Base-by-base conservation (phyloP, 331 rosid species). In the Malus hybrid region DNA sequence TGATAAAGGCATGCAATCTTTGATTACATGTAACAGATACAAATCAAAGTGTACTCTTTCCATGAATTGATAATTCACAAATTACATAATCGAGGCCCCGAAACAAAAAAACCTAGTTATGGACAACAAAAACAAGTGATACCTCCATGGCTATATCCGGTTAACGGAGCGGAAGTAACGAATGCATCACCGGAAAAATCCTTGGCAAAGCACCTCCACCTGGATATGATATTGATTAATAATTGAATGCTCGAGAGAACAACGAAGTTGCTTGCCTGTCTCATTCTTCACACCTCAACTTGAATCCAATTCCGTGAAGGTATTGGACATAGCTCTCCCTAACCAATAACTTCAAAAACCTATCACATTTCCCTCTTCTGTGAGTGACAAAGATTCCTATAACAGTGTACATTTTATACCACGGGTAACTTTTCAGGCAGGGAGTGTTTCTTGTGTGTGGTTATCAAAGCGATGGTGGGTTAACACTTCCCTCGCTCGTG, bases 401-500 rank as follows among this genome's bases (percentile, higher is more conserved):
- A 60, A 39, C 69, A 39, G 32, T 33, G 54, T 48, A 67, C 67
- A 69, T 19, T 68, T 66, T 12, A 28, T 24, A 54, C 28, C 48
- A 2, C 6, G 1, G 55, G 65, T 15, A 14, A 76, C 28, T 44
- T 66, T 63, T 87, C 82, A 88, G 72, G 77, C 32, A 22, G 88
- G 74, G 5, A 76, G 55, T 12, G 75, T 83, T 78, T 85, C 83
- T 71, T 65, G 86, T 20, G 80, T 75, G 48, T 82, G 84, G 83
- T 63, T 76, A 72, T 88, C 88, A 46, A 86, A 60, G 74, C 81
- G 92, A 75, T 74, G 46, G 63, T 80, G 89, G 15, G 85, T 79
- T 76, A 92, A 71, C n/a, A 86, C 96, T 84, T 94, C 91, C 88
- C 92, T 84, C 0, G 81, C 86, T 56, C 95, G 85, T 15, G 96